Evolutionary conservation across 2,329 filamentous ascomycete genomes (phyloP), one percentile per base, ranked within the genome.

Genomic region (Pyricularia pennisetigena): DNA sequence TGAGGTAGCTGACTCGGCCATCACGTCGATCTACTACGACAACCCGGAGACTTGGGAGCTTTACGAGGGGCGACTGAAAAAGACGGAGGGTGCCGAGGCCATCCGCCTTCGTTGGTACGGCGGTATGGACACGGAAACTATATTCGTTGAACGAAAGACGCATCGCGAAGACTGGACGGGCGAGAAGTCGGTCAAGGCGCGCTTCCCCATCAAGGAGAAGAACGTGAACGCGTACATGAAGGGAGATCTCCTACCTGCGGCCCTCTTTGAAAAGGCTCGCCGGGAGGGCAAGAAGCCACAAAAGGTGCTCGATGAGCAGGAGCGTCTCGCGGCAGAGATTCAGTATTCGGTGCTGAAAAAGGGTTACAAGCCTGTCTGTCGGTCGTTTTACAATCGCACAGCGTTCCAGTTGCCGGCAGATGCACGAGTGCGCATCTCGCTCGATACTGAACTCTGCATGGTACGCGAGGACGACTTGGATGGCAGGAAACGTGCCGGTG

Each of bases 121-220:
- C 70, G 93, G 92, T 61, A 97, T 99, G 94, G 88, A 95, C 74
- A 93, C 84, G 67, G 94, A 98, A 76, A 95, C 92, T 68, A 96
- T 98, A 69, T 99, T 98, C 75, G 90, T 99, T 28, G 95, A 99
- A 82, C 88, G 95, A 71, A 99, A 99, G 81, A 99, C 95, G 0
- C 95, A 99, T 81, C 90, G 95, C 57, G 95, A 99, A 79, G 95
- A 99, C 78, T 99, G 95, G 95, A 99, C 95, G 0, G 95, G 95
- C 69, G 95, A 99, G 78, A 97, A 98, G 81, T 98, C 94, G 1
- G 95, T 99, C 80, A 99, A 99, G 82, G 94, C 95, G 62, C 91
- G 95, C 62, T 99, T 99, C 76, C 86, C 91, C 9, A 84, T 95
- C 71, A 98, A 99, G 82, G 95, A 99, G 81, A 99, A 99, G 85